phyloP scores from a whole-genome alignment of 1,284 basidiomycete genomes.

The Moniliella sp. region DNA sequence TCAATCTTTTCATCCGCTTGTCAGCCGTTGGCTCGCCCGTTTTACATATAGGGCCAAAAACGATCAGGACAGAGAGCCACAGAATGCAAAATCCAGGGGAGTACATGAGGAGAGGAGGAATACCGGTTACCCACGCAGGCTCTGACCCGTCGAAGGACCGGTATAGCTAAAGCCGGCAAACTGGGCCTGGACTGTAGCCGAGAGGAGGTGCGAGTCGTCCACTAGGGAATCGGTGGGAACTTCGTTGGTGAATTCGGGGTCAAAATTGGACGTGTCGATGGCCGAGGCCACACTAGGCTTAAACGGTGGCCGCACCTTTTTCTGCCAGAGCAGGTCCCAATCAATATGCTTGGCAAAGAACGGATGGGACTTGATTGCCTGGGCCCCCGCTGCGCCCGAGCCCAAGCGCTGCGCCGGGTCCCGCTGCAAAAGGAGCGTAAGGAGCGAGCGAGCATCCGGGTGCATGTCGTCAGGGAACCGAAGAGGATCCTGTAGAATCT shows the following conservation, averaged over 20 bases:
- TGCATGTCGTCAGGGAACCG: conserved; percentile 77
- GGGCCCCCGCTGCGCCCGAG: conserved; percentile 63
- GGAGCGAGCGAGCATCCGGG: conserved; percentile 65
- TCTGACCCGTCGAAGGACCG: no score
- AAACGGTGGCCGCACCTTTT: conserved; percentile 94
- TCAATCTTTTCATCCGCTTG: no score
- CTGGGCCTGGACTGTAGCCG: conserved; percentile 23
- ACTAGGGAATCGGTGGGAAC: conserved; percentile 27
- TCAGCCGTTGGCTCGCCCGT: no score
- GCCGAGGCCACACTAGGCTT: conserved; percentile 61
- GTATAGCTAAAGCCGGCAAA: conserved; percentile 29
- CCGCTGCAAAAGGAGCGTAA: conserved; percentile 66
- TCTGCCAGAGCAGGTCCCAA: conserved; percentile 66
- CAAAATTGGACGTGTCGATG: conserved; percentile 32
- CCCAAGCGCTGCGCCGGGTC: conserved; percentile 58
- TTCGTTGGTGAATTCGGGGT: conserved; percentile 32
- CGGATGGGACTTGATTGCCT: conserved; percentile 84
- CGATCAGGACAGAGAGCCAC: no score
- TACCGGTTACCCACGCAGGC: no score
- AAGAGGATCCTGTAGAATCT: conserved; percentile 79
- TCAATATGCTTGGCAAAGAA: conserved; percentile 90
- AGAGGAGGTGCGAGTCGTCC: conserved; percentile 28
- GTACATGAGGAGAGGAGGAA: no score
- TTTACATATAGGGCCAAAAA: no score
- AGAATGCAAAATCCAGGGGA: no score